phyloP scores from a whole-genome alignment of 345 rosid species.

The Eucalyptus marginata region DNA sequence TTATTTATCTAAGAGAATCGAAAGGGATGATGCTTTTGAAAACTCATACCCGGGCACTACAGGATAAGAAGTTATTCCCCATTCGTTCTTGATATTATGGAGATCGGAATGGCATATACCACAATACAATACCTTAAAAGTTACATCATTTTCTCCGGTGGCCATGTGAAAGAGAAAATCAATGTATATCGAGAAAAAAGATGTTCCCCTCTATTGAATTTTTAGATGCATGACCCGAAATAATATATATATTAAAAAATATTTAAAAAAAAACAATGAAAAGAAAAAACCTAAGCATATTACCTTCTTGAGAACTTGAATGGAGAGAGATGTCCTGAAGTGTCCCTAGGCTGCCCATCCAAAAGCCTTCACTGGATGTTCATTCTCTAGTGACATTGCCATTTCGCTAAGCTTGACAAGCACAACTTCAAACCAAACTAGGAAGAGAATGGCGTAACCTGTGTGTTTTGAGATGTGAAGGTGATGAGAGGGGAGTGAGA shows the following conservation, averaged over 20 bases:
- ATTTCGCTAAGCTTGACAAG: neutral
- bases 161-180: neutral
- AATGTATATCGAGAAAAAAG: neutral
- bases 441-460: neutral
- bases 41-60: constrained; percentile 22
- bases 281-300: neutral
- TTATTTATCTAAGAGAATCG: no score
- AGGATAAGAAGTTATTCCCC: constrained; percentile 11
- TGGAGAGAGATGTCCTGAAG: neutral
- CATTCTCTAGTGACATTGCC: neutral
- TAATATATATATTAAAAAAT: no score
- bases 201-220: neutral
- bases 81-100: constrained; percentile 11
- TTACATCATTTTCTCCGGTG: constrained; percentile 18
- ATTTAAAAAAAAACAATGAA: no score
- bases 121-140: constrained; percentile 22
- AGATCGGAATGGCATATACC: constrained; percentile 36
- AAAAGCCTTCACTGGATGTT: neutral
- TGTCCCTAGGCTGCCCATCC: constrained; percentile 8
- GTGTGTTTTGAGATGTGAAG: neutral
- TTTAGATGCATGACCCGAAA: neutral
- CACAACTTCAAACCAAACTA: no score
- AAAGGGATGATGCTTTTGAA: no score
- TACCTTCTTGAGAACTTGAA: constrained; percentile 6
- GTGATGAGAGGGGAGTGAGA: neutral